Evolutionary conservation across 257 asterid genomes (phyloP).

Genomic region (Capsicum rhomboideum): DNA sequence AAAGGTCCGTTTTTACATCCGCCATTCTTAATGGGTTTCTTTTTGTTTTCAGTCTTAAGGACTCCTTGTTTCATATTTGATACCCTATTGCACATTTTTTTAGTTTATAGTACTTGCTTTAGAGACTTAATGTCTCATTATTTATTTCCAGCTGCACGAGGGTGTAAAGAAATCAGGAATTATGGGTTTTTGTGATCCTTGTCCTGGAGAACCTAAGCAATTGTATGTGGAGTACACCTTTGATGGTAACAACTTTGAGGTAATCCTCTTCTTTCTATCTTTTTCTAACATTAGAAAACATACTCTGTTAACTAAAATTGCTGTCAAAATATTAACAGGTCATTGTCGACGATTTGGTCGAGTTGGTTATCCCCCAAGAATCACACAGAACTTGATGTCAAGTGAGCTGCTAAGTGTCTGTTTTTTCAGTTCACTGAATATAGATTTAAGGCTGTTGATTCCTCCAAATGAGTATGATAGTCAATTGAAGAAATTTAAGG

Average conservation of each 20-base stretch:
- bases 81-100: background rate
- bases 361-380: constrained; percentile 64
- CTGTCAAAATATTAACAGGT: constrained; percentile 36
- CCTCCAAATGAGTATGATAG: background rate
- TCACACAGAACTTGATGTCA: constrained; percentile 36
- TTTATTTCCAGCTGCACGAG: constrained; percentile 63
- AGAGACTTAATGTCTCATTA: background rate
- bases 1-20: constrained; percentile 40
- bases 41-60: background rate
- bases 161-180: constrained; percentile 94
- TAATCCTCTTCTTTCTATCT: constrained; percentile 9
- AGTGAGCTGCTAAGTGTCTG: background rate
- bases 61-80: background rate
- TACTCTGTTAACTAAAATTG: background rate
- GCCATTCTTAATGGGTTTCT: background rate
- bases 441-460: background rate
- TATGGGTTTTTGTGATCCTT: constrained; percentile 99
- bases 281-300: background rate
- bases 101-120: background rate
- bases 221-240: constrained; percentile 60
- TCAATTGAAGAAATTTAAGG: background rate
- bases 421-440: background rate
- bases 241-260: constrained; percentile 53
- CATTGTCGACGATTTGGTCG: constrained; percentile 62
- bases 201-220: constrained; percentile 79